Conservation (phyloP, 305 asterid genomes). For the Lippia alba region DNA sequence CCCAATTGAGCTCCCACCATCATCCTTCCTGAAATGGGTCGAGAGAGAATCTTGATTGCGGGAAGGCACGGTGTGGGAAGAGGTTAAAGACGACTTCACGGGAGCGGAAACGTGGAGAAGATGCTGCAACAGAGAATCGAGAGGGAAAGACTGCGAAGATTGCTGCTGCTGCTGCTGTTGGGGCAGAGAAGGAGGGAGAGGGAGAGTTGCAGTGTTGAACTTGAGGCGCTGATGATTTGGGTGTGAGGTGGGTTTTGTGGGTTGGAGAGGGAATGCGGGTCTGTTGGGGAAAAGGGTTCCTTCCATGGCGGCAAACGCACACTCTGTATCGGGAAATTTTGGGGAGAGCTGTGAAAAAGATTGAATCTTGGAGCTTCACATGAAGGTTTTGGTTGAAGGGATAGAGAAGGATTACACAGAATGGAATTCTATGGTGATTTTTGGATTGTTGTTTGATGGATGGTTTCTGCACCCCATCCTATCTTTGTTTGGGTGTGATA, state of each 20-base stretch:
- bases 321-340: not conserved
- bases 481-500: not conserved
- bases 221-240: slow-evolving; percentile 53
- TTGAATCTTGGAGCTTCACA: not conserved
- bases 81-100: slow-evolving; percentile 41
- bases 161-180: slow-evolving; percentile 43
- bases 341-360: not conserved
- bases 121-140: slow-evolving; percentile 83
- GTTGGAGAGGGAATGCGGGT: slow-evolving; percentile 69
- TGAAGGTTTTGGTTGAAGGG: not conserved
- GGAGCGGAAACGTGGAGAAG: slow-evolving; percentile 71
- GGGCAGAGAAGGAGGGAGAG: slow-evolving; percentile 67
- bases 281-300: slow-evolving; percentile 75
- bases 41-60: slow-evolving; percentile 43
- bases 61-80: slow-evolving; percentile 46
- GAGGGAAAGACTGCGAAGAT: slow-evolving; percentile 57
- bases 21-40: slow-evolving; percentile 47
- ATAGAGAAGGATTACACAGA: not conserved
- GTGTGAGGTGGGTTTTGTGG: slow-evolving; percentile 53
- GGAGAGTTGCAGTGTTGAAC: slow-evolving; percentile 54
- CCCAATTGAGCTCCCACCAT: slow-evolving; percentile 28
- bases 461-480: slow-evolving; percentile 20
- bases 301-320: slow-evolving; percentile 59
- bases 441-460: not conserved
- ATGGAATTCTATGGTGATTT: slow-evolving; percentile 11